Evolutionary conservation across 2,329 filamentous ascomycete species (phyloP).

Genomic region (Daldinia eschscholtzii): DNA sequence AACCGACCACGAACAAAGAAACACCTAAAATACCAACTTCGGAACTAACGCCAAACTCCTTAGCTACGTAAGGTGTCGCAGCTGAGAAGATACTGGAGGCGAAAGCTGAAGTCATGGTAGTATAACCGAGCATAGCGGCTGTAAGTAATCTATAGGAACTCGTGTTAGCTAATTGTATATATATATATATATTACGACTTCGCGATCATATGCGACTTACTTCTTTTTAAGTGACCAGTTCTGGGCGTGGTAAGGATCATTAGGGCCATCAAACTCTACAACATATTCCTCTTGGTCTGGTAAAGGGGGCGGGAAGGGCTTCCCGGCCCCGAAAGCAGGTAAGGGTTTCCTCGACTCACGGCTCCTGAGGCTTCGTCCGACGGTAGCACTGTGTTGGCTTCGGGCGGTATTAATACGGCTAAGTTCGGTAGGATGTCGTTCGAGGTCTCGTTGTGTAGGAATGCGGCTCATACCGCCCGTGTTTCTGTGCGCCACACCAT

Average conservation of each 20-base stretch:
- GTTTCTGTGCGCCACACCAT: constrained; percentile 54
- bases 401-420: constrained; percentile 77
- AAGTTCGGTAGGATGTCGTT: constrained; percentile 76
- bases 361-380: constrained; percentile 68
- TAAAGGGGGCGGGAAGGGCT: constrained; percentile 77
- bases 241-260: constrained; percentile 87
- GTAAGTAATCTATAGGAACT: constrained; percentile 65
- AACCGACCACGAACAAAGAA: constrained; percentile 77
- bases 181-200: neutral
- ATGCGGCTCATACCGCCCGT: constrained; percentile 67
- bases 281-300: constrained; percentile 82
- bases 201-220: constrained; percentile 58
- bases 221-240: constrained; percentile 89
- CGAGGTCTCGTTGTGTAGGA: constrained; percentile 75
- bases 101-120: constrained; percentile 78
- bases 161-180: constrained; percentile 36
- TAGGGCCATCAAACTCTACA: constrained; percentile 85
- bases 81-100: constrained; percentile 81
- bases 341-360: constrained; percentile 70
- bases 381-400: constrained; percentile 78
- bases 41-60: constrained; percentile 69
- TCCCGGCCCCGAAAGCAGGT: constrained; percentile 79
- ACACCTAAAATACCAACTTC: constrained; percentile 75
- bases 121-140: constrained; percentile 77
- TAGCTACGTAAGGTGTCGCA: constrained; percentile 69